Evolutionary conservation across 1,284 basidiomycete species (phyloP), one percentile per base, ranked within the genome.

Genomic region (Golubevia pallescens): DNA sequence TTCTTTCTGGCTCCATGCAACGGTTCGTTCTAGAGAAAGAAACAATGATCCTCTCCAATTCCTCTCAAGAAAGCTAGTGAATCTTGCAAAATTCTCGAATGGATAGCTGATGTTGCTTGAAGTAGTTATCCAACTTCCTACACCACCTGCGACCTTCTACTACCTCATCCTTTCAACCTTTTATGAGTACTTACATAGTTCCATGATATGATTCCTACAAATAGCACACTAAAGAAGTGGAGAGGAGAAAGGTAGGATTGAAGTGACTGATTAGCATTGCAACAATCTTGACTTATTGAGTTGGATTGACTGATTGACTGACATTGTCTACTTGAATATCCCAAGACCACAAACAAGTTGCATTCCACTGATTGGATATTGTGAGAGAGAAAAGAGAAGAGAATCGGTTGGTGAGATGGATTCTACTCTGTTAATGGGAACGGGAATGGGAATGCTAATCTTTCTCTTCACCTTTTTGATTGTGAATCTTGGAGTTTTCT

Each of bases 161-260:
- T n/a, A n/a, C n/a, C n/a, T n/a, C n/a, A n/a, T n/a, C n/a, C n/a
- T n/a, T n/a, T n/a, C n/a, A n/a, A n/a, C n/a, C n/a, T n/a, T n/a
- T n/a, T n/a, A n/a, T n/a, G n/a, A 2, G 21, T 10, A 77, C 77
- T 42, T 69, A 79, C 81, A 85, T 32, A 85, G 75, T 62, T 85
- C 82, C 82, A 85, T 85, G 71, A 85, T 83, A 60, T 85, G 82
- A 60, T 85, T 85, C 24, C 82, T 71, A 75, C 82, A 85, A 58
- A 85, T 85, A 55, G 82, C 82, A 60, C 82, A 85, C 81, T 84
- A 68, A 19, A 10, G 34, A 38, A 10, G 34, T 4, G 5, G 5
- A 38, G 34, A 38, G 3, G 34, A 38, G 10, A 5, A 38, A 10
- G 10, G 3, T 38, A 38, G 34, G 34, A 38, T 38, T 38, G 5